Base-by-base conservation (phyloP, 2,329 filamentous ascomycete genomes). In the Botrytis aclada region DNA sequence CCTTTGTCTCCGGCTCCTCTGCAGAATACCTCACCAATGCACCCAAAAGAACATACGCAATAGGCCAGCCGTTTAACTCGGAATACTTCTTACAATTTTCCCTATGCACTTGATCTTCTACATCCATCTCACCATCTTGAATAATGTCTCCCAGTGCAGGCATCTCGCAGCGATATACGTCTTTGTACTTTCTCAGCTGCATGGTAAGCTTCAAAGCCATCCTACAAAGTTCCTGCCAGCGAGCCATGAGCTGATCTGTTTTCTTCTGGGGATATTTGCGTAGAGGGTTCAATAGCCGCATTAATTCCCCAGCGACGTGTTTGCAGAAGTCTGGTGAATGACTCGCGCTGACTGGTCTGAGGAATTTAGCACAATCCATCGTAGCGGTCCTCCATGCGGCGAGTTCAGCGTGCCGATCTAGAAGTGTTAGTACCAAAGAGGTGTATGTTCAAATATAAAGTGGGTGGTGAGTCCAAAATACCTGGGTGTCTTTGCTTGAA, bases 111-210 rank as follows among this genome's bases (percentile, higher is more conserved):
- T 1, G 2, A 18, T 1, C 20, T 18, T 22, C 2, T 34, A 62
- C 8, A 16, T 66, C 47, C 2, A 45, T 20, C 1, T 71, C 70
- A 4, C 39, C 29, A n/a, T 18, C 14, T 5, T 45, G 29, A 37
- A 72, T 2, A 1, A 37, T 9, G 18, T 58, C 32, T n/a, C 61
- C 47, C 4, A 2, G 1, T n/a, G 1, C 6, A 1, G 70, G 70
- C 29, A 72, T 39, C 20, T 72, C 70, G 39, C 47, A 72, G 20
- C 32, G 18, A 32, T 66, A 72, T 7, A 47, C 60, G 18, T 72
- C 70, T 16, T 66, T 66, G 41, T 14, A 39, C 12, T 4, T 22
- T 20, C 70, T 32, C 10, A 72, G 37, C 34, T 37, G 37, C 34
- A 72, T 41, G 41, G 39, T 65, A 16, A 72, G 22, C 10, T 39